A percentile compares a stretch with the other conserved stretches of the same genome.
phyloP scores from a whole-genome alignment of 2,329 filamentous ascomycete species.

The Thelonectria olida region DNA sequence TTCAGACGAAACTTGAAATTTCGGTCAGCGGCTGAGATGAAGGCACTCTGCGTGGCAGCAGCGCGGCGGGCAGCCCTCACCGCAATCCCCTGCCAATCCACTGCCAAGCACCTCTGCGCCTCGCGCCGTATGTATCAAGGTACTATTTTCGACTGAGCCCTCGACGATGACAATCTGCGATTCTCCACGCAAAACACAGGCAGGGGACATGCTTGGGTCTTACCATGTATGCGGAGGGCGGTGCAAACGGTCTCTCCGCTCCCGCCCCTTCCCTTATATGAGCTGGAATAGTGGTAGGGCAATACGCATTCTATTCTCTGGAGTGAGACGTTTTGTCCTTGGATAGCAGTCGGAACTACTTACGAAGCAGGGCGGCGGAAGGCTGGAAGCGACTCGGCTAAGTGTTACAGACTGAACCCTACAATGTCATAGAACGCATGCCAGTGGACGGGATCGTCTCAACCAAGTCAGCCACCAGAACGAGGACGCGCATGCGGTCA shows the following conservation, averaged over 20 bases:
- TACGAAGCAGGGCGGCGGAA: not conserved
- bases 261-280: not conserved
- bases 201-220: conserved; percentile 5
- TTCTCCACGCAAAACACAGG: not conserved
- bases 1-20: conserved; percentile 2
- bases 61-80: not conserved
- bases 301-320: not conserved
- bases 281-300: not conserved
- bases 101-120: not conserved
- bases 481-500: not conserved
- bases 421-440: not conserved
- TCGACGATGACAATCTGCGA: conserved; percentile 5
- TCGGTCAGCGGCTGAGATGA: conserved; percentile 1
- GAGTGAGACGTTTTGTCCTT: not conserved
- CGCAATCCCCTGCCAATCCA: not conserved
- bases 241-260: conserved; percentile 2
- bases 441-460: conserved; percentile 12
- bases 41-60: not conserved
- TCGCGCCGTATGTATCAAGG: not conserved
- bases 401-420: not conserved
- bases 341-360: not conserved
- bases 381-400: not conserved
- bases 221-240: conserved; percentile 1
- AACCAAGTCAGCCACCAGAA: not conserved
- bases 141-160: not conserved